Conservation (phyloP, 1,139 yeast species). For the Suhomyces atakaporum region DNA sequence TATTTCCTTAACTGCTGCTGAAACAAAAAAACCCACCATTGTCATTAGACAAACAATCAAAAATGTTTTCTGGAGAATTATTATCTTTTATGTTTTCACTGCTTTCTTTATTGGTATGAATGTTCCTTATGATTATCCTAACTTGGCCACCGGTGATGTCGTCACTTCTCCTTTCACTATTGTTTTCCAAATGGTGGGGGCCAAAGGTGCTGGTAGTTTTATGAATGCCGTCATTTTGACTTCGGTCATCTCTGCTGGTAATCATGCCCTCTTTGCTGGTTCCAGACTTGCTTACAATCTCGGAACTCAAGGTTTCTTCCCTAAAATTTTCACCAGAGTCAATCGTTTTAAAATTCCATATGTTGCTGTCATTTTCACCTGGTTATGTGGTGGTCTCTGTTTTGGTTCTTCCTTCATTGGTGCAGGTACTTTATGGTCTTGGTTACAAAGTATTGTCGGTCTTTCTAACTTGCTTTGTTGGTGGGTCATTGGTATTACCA, state of each 20-base stretch:
- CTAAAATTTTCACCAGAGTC: slow-evolving; percentile 35
- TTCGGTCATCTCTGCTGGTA: slow-evolving; percentile 49
- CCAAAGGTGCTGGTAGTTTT: slow-evolving; percentile 45
- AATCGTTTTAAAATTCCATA: slow-evolving; percentile 42
- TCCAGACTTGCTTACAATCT: slow-evolving; percentile 44
- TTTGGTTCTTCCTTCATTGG: slow-evolving; percentile 48
- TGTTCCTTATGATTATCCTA: slow-evolving; percentile 43
- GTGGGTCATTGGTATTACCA: slow-evolving; percentile 44
- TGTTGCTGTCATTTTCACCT: slow-evolving; percentile 42
- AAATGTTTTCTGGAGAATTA: slow-evolving; percentile 56
- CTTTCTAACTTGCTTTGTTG: slow-evolving; percentile 46
- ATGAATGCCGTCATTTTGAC: slow-evolving; percentile 49
- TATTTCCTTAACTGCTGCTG: slow-evolving; percentile 67
- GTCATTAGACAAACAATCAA: slow-evolving; percentile 60
- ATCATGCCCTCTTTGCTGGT: slow-evolving; percentile 48
- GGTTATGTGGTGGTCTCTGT: slow-evolving; percentile 46
- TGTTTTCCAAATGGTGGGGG: slow-evolving; percentile 56
- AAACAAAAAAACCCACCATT: slow-evolving; percentile 58
- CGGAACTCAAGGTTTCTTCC: slow-evolving; percentile 44
- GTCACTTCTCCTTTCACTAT: slow-evolving; percentile 67
- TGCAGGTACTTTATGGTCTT: slow-evolving; percentile 46
- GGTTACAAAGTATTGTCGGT: slow-evolving; percentile 48
- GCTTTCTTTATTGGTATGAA: slow-evolving; percentile 50
- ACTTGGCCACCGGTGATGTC: slow-evolving; percentile 40
- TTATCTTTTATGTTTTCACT: slow-evolving; percentile 42